Evolutionary conservation across 1,139 yeast genomes (phyloP).

Genomic region (Suhomyces atakaporum): DNA sequence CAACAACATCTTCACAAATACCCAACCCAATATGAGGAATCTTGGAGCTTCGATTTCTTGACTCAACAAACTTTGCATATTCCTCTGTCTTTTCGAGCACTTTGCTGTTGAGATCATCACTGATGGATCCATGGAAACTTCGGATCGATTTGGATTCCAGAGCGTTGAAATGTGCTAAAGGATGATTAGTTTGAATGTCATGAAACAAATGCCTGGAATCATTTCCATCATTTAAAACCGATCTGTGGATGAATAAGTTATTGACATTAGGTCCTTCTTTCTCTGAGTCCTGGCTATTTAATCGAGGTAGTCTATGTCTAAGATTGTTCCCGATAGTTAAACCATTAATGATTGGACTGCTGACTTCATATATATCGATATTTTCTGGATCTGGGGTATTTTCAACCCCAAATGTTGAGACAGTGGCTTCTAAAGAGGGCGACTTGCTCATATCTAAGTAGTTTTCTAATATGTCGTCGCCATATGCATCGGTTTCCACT

Average conservation of each 20-base stretch:
- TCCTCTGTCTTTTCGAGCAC: constrained; percentile 20
- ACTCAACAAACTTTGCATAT: constrained; percentile 16
- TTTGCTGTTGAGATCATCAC: constrained; percentile 27
- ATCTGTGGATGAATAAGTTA: constrained; percentile 24
- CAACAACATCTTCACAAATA: neutral
- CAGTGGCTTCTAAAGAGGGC: constrained; percentile 18
- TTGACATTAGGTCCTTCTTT: constrained; percentile 10
- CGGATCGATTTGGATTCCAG: constrained; percentile 14
- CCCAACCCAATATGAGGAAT: constrained; percentile 1
- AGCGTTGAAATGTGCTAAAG: constrained; percentile 1
- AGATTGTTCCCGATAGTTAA: constrained; percentile 36
- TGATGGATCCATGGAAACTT: constrained; percentile 38
- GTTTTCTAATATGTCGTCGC: constrained; percentile 37
- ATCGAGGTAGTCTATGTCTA: constrained; percentile 21
- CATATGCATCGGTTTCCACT: constrained; percentile 20
- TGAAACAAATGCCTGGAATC: neutral
- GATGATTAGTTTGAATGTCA: neutral
- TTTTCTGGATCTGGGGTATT: constrained; percentile 16
- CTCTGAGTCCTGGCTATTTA: constrained; percentile 7
- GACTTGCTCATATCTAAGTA: constrained; percentile 31
- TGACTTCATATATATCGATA: constrained; percentile 31
- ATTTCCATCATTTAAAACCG: neutral
- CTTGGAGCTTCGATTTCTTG: neutral
- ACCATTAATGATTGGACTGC: constrained; percentile 42
- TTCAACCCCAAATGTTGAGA: constrained; percentile 5